A percentile compares a stretch with the other conserved stretches of the same genome.
Evolutionary conservation across 2,329 filamentous ascomycete genomes (phyloP).

Genomic region (Monilinia aucupariae): DNA sequence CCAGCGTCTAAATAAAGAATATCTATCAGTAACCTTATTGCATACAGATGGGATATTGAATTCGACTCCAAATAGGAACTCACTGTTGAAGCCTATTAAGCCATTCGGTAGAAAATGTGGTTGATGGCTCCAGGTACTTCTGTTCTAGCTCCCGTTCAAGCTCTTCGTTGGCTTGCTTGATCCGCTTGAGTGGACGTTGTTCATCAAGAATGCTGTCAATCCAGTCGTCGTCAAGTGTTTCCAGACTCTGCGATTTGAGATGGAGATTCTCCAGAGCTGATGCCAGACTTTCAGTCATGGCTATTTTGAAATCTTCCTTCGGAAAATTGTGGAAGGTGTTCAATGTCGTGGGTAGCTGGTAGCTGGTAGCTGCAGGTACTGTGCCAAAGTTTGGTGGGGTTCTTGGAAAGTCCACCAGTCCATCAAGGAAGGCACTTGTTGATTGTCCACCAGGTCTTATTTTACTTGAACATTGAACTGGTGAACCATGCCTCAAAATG

Average conservation of each 20-base stretch:
- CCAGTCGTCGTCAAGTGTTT: conserved; percentile 35
- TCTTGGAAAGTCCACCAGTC: background rate
- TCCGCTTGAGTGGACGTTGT: conserved; percentile 46
- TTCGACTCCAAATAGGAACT: conserved; percentile 20
- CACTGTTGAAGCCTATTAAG: conserved; percentile 81
- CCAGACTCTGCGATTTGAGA: conserved; percentile 35
- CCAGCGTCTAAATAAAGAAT: conserved; percentile 54
- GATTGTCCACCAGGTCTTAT: background rate
- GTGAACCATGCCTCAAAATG: background rate
- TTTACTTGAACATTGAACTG: background rate
- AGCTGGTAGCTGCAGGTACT: background rate
- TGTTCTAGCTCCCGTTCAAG: conserved; percentile 67
- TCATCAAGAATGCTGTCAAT: conserved; percentile 58
- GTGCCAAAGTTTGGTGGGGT: conserved; percentile 8
- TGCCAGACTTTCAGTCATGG: conserved; percentile 38
- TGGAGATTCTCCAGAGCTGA: conserved; percentile 48
- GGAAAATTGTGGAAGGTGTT: background rate
- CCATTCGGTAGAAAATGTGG: conserved; percentile 77
- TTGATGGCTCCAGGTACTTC: conserved; percentile 73
- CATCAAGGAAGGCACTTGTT: background rate
- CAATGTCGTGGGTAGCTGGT: background rate
- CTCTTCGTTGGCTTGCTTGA: conserved; percentile 50
- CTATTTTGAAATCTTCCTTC: conserved; percentile 1
- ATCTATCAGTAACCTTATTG: conserved; percentile 16
- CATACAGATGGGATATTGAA: conserved; percentile 1